phyloP scores from a whole-genome alignment of 805 yeast genomes.

The Pichia nakasei region DNA sequence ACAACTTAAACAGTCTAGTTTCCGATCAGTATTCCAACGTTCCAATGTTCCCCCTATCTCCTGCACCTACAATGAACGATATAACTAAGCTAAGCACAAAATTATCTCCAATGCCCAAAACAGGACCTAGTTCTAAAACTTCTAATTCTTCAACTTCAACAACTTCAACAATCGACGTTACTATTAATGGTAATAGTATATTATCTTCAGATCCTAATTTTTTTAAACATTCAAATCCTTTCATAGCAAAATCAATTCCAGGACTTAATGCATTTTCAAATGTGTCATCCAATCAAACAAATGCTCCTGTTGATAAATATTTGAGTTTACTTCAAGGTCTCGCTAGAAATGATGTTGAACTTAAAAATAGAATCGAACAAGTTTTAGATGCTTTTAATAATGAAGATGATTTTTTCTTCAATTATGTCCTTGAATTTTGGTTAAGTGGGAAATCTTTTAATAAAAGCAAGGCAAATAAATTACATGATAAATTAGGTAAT shows the following conservation, averaged over 20 bases:
- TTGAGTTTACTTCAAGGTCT: constrained; percentile 19
- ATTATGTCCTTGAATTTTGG: constrained; percentile 28
- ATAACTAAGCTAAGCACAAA: background rate
- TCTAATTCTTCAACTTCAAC: background rate
- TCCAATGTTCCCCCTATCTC: constrained; percentile 16
- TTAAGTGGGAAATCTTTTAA: constrained; percentile 24
- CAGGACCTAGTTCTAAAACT: background rate
- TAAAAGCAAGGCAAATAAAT: constrained; percentile 19
- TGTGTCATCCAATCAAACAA: background rate
- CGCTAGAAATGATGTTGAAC: constrained; percentile 27
- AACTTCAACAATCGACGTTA: constrained; percentile 2
- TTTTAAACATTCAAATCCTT: constrained; percentile 12
- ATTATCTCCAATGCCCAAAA: constrained; percentile 7
- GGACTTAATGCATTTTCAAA: constrained; percentile 12
- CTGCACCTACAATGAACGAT: background rate
- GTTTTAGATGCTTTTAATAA: constrained; percentile 24
- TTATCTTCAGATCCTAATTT: constrained; percentile 5
- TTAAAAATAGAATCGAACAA: constrained; percentile 19
- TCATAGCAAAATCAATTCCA: constrained; percentile 9
- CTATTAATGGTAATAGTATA: background rate
- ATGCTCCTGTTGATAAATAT: constrained; percentile 22
- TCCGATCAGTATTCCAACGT: constrained; percentile 18
- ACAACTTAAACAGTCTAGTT: constrained; percentile 20
- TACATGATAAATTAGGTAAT: constrained; percentile 11
- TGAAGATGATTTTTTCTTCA: constrained; percentile 27